These are phyloP conservation scores for Fusarium anthophilum DNA, from an alignment of 2,329 filamentous ascomycete genomes.

Conservation along the genomic window DNA sequence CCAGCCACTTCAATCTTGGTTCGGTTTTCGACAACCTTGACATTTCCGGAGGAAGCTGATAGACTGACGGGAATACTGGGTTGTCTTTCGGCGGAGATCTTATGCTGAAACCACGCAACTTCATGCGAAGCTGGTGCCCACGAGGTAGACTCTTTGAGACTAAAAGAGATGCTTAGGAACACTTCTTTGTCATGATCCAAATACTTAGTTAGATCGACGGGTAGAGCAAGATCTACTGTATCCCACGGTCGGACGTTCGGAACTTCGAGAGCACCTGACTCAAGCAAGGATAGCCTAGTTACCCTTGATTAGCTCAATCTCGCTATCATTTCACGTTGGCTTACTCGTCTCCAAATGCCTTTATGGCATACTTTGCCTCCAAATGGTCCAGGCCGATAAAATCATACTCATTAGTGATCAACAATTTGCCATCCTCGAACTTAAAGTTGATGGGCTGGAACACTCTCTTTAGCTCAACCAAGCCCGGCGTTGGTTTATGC, in stretches of 20 bases:
- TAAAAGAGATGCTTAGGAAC: background rate
- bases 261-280: background rate
- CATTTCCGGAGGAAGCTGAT: background rate
- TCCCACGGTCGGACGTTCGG: background rate
- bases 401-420: slow-evolving; percentile 4
- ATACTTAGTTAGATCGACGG: background rate
- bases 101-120: slow-evolving; percentile 8
- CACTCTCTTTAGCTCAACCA: slow-evolving; percentile 1
- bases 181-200: background rate
- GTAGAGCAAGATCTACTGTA: background rate
- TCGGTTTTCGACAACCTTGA: background rate
- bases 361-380: background rate
- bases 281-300: background rate
- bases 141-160: background rate
- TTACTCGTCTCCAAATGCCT: background rate
- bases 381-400: background rate
- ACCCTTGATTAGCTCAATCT: background rate
- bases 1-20: background rate
- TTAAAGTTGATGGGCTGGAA: slow-evolving; percentile 7
- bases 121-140: background rate
- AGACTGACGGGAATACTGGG: rapidly evolving
- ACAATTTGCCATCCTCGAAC: background rate
- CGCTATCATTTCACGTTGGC: rapidly evolving
- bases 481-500: background rate
- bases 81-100: background rate